These are phyloP conservation scores for Pugionium dolabratum DNA, from an alignment of 345 rosid species.

Conservation along the genomic window DNA sequence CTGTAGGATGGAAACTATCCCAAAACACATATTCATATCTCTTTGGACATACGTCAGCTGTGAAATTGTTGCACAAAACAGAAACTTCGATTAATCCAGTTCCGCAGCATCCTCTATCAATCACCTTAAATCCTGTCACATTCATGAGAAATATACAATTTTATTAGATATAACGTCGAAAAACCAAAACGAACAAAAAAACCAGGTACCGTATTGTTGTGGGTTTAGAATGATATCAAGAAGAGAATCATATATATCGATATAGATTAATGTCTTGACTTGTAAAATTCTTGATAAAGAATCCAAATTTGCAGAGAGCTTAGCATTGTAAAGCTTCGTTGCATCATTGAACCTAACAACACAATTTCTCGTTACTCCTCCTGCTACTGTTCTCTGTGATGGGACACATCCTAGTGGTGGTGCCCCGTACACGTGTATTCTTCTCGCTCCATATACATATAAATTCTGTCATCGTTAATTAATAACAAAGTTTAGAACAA, in stretches of 20 bases:
- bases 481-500: too few relatives aligned
- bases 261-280: constrained; percentile 34
- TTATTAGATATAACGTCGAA: not conserved
- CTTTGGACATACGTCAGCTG: constrained; percentile 40
- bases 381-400: constrained; percentile 6
- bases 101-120: constrained; percentile 67
- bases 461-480: constrained; percentile 27
- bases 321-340: constrained; percentile 36
- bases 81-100: constrained; percentile 63
- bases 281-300: constrained; percentile 28
- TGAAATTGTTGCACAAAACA: constrained; percentile 44
- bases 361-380: constrained; percentile 39
- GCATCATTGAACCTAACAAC: constrained; percentile 32
- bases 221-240: constrained; percentile 51
- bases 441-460: constrained; percentile 35
- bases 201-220: constrained; percentile 44
- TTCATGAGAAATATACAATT: not conserved
- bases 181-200: not conserved
- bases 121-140: constrained; percentile 56
- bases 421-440: constrained; percentile 40
- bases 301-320: constrained; percentile 31
- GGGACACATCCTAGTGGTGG: constrained; percentile 45
- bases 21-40: constrained; percentile 43
- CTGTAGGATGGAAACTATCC: constrained; percentile 55
- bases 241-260: constrained; percentile 49